These are phyloP conservation scores for Umbelopsis ramanniana DNA, from an alignment of 192 early-diverging fungal genomes.

Conservation along the genomic window DNA sequence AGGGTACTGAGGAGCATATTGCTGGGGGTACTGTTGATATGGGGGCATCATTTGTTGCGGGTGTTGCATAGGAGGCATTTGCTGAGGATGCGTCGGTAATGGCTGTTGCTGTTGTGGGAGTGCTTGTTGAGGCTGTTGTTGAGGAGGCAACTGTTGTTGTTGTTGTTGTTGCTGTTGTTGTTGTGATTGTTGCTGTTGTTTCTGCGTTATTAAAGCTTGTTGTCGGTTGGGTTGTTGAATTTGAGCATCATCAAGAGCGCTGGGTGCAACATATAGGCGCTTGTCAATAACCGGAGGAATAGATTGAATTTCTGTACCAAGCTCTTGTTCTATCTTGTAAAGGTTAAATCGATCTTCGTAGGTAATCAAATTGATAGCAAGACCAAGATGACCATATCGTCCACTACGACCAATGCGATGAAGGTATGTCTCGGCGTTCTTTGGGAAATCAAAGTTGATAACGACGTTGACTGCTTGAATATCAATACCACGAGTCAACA, in stretches of 20 bases:
- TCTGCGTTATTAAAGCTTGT: conserved; percentile 32
- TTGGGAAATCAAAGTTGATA: conserved; percentile 99
- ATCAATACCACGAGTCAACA: conserved; percentile 98
- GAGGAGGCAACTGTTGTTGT: conserved; percentile 45
- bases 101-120: conserved; percentile 26
- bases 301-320: conserved; percentile 97
- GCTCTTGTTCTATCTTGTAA: conserved; percentile 97
- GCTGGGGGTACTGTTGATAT: conserved; percentile 25
- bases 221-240: conserved; percentile 57
- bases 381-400: conserved; percentile 92
- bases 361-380: conserved; percentile 98
- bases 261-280: conserved; percentile 83
- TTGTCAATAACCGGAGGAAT: conserved; percentile 98
- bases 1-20: conserved; percentile 20
- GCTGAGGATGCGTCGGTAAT: conserved; percentile 24
- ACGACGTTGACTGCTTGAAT: conserved; percentile 99
- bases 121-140: conserved; percentile 26
- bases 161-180: conserved; percentile 47
- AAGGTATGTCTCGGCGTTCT: conserved; percentile 98
- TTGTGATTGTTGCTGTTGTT: conserved; percentile 42
- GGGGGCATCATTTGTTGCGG: conserved; percentile 21
- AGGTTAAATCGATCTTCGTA: conserved; percentile 98
- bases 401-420: conserved; percentile 99
- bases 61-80: conserved; percentile 16
- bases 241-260: conserved; percentile 68